phyloP scores from a whole-genome alignment of 2,329 filamentous ascomycete species.

The Colletotrichum sp. region DNA sequence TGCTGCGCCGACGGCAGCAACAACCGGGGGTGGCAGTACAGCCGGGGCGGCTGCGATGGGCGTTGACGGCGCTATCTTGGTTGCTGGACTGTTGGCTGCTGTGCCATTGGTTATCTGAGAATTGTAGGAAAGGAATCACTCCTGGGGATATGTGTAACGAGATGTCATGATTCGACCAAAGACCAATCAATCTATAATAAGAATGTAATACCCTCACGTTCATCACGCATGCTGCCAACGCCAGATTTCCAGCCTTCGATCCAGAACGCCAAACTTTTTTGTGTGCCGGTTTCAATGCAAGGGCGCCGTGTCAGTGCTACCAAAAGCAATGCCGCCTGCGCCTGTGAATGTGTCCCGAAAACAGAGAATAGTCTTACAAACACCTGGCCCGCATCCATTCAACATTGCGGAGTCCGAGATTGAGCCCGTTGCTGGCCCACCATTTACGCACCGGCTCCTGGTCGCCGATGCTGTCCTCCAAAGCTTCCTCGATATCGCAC shows the following conservation, averaged over 20 bases:
- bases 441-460: slow-evolving; percentile 78
- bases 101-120: background rate
- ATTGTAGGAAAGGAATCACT: background rate
- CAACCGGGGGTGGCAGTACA: background rate
- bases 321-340: background rate
- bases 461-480: slow-evolving; percentile 83
- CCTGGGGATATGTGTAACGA: background rate
- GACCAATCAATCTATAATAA: background rate
- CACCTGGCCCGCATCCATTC: slow-evolving; percentile 89
- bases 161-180: background rate
- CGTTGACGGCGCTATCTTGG: background rate
- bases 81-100: background rate
- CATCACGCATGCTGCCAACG: background rate
- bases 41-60: background rate
- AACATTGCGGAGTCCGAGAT: slow-evolving; percentile 80
- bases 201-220: background rate
- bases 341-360: background rate
- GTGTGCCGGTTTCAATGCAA: background rate
- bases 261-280: slow-evolving; percentile 7
- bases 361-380: slow-evolving; percentile 46
- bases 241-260: background rate
- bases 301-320: background rate
- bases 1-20: background rate
- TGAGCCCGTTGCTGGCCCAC: slow-evolving; percentile 88
- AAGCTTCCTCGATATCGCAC: slow-evolving; percentile 92